Conservation (phyloP, 2,329 filamentous ascomycete species). For the Nigrospora osmanthi region DNA sequence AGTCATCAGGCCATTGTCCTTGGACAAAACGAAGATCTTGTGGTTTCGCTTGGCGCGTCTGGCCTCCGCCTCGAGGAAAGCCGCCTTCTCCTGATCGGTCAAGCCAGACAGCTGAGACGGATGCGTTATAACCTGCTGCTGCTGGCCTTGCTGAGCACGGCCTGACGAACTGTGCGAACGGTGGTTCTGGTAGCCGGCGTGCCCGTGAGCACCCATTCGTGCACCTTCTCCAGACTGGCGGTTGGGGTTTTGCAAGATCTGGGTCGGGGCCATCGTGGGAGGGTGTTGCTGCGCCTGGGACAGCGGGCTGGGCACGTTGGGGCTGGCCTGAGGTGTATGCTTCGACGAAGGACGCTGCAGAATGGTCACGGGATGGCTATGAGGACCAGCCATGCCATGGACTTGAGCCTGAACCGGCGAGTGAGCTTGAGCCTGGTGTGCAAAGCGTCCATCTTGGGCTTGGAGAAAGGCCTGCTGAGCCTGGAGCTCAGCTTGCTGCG, state of each 20-base stretch:
- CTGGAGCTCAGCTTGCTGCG: constrained; percentile 16
- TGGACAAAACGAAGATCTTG: constrained; percentile 89
- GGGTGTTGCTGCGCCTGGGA: constrained; percentile 18
- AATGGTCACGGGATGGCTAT: constrained; percentile 45
- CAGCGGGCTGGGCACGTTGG: constrained; percentile 22
- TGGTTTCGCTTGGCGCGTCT: constrained; percentile 95
- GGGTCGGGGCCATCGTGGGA: constrained; percentile 49
- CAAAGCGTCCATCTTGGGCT: constrained; percentile 10
- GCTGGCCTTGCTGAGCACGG: constrained; percentile 28
- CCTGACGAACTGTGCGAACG: constrained; percentile 50
- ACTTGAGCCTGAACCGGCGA: constrained; percentile 16
- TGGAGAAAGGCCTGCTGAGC: constrained; percentile 15
- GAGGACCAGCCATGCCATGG: constrained; percentile 14
- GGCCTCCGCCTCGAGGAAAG: constrained; percentile 83
- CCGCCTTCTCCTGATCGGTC: constrained; percentile 75
- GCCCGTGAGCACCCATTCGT: constrained; percentile 23
- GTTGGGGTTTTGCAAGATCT: constrained; percentile 75
- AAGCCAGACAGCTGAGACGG: constrained; percentile 69
- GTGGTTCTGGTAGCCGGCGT: constrained; percentile 23
- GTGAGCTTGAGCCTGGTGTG: constrained; percentile 15
- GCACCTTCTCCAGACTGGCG: constrained; percentile 44
- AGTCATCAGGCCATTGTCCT: constrained; percentile 96
- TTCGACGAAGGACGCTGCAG: constrained; percentile 44
- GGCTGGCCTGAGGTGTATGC: constrained; percentile 26
- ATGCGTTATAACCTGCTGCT: constrained; percentile 43